Conservation (phyloP, 805 yeast genomes). For the Yarrowia bubula region DNA sequence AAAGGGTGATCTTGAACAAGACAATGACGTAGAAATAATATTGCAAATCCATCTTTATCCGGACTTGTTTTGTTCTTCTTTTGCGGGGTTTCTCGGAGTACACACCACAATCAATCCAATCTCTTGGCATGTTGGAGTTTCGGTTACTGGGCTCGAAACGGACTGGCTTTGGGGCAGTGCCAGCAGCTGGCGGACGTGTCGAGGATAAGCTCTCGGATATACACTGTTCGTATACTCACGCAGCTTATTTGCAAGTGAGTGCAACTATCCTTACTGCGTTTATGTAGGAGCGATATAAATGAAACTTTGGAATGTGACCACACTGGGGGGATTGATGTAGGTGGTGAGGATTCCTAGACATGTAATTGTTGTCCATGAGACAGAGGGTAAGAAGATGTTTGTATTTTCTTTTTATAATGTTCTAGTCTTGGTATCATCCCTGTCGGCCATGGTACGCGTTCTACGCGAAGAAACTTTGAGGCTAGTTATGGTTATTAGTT, state of each 20-base stretch:
- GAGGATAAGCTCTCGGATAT: slow-evolving; percentile 7
- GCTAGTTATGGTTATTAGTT: not conserved
- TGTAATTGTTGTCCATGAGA: too few species aligned
- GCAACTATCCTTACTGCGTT: not conserved
- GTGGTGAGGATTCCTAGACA: too few species aligned
- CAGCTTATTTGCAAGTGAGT: not conserved
- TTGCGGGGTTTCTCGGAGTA: too few species aligned
- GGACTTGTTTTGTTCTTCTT: too few species aligned
- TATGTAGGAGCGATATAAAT: not conserved
- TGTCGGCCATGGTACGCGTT: not conserved
- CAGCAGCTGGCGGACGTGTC: not conserved
- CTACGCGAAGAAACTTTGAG: not conserved
- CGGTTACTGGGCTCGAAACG: not conserved
- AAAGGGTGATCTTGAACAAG: too few species aligned
- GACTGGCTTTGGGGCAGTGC: not conserved
- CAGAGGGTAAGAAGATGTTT: too few species aligned
- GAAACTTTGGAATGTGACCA: not conserved
- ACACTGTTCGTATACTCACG: not conserved
- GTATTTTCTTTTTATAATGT: too few species aligned
- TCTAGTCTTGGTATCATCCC: too few species aligned
- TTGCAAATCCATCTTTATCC: too few species aligned
- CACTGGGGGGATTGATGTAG: not conserved
- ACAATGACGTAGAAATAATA: too few species aligned
- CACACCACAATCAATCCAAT: too few species aligned
- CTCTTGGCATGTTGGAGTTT: not conserved